Base-by-base conservation (phyloP, 2,329 filamentous ascomycete genomes). In the Penicillium fuscoglaucum region DNA sequence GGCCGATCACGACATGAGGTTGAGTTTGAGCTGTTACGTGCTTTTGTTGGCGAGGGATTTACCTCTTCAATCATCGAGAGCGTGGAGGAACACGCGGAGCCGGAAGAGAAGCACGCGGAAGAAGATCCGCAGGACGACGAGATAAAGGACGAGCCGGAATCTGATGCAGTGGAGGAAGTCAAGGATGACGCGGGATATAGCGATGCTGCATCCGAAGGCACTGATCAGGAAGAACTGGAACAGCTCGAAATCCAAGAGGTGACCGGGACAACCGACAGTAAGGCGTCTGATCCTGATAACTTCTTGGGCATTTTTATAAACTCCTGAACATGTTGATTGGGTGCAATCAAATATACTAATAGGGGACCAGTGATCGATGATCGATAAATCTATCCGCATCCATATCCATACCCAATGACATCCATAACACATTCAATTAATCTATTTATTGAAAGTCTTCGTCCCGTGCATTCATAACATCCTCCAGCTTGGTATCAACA, bases 401-500 rank as follows among this genome's bases (percentile, higher is more conserved):
- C 29, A 41, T 35, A 41, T 5, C 17, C 46, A 45, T 31, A 31
- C 8, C 28, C 29, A 41, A 59, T 53, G 29, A 47, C 33, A 31
- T 44, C 28, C 39, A 51, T 37, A 33, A 3, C 15, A 33, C 10
- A 44, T 33, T 5, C 39, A 26, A 45, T 43, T 29, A 31, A 43
- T 26, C 29, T 39, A 56, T 59, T 62, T 71, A 74, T 39, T 69
- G 53, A 33, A 68, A 68, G 51, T 68, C 63, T 35, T 72, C 68
- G 29, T 73, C 70, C 57, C 68, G 69, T 19, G 73, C 75, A 65
- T 77, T 75, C 51, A 81, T 63, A 41, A 81, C 74, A 61, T 80
- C 77, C 49, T 79, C 75, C 44, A 81, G 68, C 59, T 75, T 79
- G 8, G 76, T 80, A 59, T 78, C 75, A 40, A 73, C 68, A 13